These are phyloP conservation scores for Phoenix roebelenii DNA, from an alignment of 176 grass and related monocot species.

Conservation along the genomic window DNA sequence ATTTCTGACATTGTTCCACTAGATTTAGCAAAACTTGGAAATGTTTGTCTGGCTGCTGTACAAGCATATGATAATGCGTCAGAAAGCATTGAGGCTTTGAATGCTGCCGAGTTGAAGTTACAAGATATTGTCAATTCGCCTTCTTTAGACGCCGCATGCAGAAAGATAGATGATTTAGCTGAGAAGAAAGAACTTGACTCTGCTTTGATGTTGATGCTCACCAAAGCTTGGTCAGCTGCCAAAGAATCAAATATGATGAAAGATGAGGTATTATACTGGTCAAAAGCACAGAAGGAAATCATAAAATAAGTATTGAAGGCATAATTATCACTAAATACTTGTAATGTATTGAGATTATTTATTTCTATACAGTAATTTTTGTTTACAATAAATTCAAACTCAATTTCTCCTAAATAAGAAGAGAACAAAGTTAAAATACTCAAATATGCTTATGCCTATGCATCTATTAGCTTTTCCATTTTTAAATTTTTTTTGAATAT, in stretches of 20 bases:
- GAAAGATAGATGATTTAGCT: slow-evolving; percentile 86
- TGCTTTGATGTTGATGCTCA: slow-evolving; percentile 57
- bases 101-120: slow-evolving; percentile 64
- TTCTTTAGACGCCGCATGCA: slow-evolving; percentile 49
- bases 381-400: no score
- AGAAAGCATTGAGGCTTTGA: slow-evolving; percentile 49
- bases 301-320: not conserved
- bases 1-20: not conserved
- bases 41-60: slow-evolving; percentile 65
- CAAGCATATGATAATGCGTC: slow-evolving; percentile 67
- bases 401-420: no score
- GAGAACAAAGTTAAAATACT: no score
- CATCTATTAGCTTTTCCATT: no score
- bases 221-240: slow-evolving; percentile 83
- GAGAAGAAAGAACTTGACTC: slow-evolving; percentile 81
- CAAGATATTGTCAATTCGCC: slow-evolving; percentile 77
- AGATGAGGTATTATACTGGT: slow-evolving; percentile 47
- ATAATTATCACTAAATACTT: not conserved
- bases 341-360: no score
- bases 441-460: no score
- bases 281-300: not conserved
- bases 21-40: slow-evolving; percentile 73
- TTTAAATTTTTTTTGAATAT: not conserved
- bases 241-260: slow-evolving; percentile 73
- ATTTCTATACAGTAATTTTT: no score